Conservation (phyloP, 257 asterid genomes). For the Solanum gandarillasii region DNA sequence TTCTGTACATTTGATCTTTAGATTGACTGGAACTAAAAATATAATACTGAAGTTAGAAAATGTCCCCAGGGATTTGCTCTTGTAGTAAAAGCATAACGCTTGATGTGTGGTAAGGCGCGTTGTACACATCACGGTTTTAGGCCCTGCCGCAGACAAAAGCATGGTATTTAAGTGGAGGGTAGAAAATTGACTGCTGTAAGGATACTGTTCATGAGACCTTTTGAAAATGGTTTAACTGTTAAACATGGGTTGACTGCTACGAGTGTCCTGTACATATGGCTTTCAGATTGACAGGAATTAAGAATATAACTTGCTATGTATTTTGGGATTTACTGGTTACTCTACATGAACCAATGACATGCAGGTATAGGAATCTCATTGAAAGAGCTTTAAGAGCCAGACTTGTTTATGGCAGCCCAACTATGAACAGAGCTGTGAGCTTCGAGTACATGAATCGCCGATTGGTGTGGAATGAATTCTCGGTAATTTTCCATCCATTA, state of each 20-base stretch:
- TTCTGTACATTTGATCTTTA: not conserved
- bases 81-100: not conserved
- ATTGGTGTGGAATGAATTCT: conserved; percentile 91
- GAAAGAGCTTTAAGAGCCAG: conserved; percentile 77
- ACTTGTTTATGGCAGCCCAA: conserved; percentile 84
- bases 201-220: not conserved
- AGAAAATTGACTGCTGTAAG: not conserved
- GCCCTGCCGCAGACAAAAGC: not conserved
- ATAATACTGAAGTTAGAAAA: not conserved
- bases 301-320: not conserved
- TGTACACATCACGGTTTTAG: not conserved
- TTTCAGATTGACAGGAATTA: not conserved
- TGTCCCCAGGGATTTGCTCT: not conserved
- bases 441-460: conserved; percentile 90
- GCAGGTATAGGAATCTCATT: conserved; percentile 81
- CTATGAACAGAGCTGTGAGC: conserved; percentile 89
- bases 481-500: conserved; percentile 37
- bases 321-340: not conserved
- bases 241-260: not conserved
- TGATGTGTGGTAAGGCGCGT: not conserved
- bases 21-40: not conserved
- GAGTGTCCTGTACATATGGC: not conserved
- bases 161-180: not conserved
- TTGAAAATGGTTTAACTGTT: not conserved
- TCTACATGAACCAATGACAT: not conserved